A percentile compares a stretch with the other conserved stretches of the same genome.
Evolutionary conservation across 176 grass and related monocot species (phyloP).

Genomic region (Lolium multiflorum): DNA sequence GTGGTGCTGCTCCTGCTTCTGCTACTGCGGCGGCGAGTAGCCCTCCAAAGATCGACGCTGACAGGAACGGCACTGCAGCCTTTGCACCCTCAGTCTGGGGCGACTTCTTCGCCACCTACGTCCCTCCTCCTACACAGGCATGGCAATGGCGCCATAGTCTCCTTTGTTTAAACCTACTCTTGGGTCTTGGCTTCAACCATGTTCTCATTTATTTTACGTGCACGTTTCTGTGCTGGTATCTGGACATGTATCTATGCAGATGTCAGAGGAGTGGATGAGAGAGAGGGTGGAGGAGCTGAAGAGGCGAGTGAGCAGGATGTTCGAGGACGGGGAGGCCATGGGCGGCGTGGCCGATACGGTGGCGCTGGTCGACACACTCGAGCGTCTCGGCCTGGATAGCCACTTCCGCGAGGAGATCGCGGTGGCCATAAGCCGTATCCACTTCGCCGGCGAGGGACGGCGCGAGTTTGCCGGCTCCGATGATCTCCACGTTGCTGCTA

Average conservation of each 20-base stretch:
- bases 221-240: too few species aligned
- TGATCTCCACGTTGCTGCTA: not conserved
- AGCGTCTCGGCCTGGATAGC: not conserved
- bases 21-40: not conserved
- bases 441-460: not conserved
- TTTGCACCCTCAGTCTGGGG: not conserved
- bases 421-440: not conserved
- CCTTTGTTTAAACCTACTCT: too few species aligned
- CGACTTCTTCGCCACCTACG: conserved; percentile 6
- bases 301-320: not conserved
- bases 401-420: not conserved
- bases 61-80: too few species aligned
- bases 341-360: not conserved
- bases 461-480: not conserved
- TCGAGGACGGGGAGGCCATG: not conserved
- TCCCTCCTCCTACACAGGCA: not conserved
- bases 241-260: not conserved
- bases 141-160: not conserved
- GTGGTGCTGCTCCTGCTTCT: not conserved
- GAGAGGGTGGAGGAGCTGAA: not conserved
- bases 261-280: not conserved
- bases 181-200: too few species aligned
- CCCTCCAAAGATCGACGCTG: too few species aligned
- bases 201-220: too few species aligned
- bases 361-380: not conserved